Conservation (phyloP, 306 rosid genomes). For the Myrica gale region DNA sequence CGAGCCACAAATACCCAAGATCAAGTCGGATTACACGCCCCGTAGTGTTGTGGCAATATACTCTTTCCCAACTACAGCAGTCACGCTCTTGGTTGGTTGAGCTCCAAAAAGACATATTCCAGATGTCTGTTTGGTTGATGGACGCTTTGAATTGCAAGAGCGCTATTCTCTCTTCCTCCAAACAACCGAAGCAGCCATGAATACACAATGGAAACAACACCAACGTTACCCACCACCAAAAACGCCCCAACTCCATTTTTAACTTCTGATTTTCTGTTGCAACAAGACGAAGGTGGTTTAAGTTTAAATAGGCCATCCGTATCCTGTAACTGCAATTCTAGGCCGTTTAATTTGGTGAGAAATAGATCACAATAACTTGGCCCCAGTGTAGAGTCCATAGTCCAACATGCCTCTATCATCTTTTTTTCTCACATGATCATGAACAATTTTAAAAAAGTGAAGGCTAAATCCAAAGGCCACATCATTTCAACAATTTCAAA, state of each 20-base stretch:
- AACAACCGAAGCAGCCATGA: not conserved
- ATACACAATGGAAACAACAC: not conserved
- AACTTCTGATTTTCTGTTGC: not conserved
- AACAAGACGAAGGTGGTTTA: not conserved
- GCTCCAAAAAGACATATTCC: not conserved
- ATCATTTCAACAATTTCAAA: no score
- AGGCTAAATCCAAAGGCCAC: accelerated
- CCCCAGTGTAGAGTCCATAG: no score
- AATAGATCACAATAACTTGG: no score
- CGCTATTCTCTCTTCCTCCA: not conserved
- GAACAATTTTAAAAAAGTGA: no score
- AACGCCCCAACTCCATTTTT: not conserved
- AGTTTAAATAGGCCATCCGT: no score
- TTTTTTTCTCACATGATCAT: no score
- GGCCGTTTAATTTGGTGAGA: no score
- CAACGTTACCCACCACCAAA: not conserved
- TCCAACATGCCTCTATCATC: accelerated
- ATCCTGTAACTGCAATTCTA: no score
- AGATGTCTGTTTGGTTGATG: not conserved
- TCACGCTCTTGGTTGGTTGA: no score
- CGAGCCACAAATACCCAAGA: not conserved
- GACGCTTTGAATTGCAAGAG: not conserved
- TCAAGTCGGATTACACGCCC: not conserved
- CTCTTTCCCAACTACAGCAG: no score
- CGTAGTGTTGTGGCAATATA: no score